Conservation (phyloP, 169 alveolate species). For the Neospora caninum region DNA sequence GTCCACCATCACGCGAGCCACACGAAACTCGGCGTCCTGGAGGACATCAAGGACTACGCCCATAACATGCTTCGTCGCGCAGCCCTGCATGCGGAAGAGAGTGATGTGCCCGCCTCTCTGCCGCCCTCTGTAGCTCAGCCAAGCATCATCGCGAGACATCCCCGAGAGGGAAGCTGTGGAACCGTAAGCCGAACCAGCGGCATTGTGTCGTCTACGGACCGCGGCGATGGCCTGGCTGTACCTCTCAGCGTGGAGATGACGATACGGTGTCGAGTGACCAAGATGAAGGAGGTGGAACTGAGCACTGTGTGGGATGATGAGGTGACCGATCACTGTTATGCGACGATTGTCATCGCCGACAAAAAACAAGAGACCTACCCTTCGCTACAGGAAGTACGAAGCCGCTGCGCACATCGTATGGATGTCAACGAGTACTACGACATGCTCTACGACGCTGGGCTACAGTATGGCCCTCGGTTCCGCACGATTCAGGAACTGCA, state of each 20-base stretch:
- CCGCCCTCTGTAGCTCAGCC: neutral
- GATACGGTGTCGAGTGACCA: constrained; percentile 63
- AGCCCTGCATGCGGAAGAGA: neutral
- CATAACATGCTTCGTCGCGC: constrained; percentile 35
- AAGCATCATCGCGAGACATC: neutral
- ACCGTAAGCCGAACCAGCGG: neutral
- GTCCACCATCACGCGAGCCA: neutral
- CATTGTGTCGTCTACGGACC: neutral
- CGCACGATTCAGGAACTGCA: constrained; percentile 72
- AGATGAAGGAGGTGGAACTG: constrained; percentile 57
- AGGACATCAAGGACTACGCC: constrained; percentile 40
- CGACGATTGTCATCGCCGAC: constrained; percentile 58
- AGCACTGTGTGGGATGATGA: constrained; percentile 70
- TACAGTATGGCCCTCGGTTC: constrained; percentile 77
- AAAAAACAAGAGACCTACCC: constrained; percentile 32
- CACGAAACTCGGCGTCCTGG: constrained; percentile 1
- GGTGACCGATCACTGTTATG: constrained; percentile 65
- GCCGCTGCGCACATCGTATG: constrained; percentile 51
- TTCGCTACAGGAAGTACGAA: constrained; percentile 41
- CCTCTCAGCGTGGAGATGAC: constrained; percentile 50
- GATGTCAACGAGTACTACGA: constrained; percentile 72
- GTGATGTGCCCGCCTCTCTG: neutral
- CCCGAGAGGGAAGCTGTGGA: neutral
- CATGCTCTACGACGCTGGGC: constrained; percentile 71
- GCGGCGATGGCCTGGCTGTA: neutral